Conservation (phyloP, 2,329 filamentous ascomycete species). For the Cercospora nicotianae region DNA sequence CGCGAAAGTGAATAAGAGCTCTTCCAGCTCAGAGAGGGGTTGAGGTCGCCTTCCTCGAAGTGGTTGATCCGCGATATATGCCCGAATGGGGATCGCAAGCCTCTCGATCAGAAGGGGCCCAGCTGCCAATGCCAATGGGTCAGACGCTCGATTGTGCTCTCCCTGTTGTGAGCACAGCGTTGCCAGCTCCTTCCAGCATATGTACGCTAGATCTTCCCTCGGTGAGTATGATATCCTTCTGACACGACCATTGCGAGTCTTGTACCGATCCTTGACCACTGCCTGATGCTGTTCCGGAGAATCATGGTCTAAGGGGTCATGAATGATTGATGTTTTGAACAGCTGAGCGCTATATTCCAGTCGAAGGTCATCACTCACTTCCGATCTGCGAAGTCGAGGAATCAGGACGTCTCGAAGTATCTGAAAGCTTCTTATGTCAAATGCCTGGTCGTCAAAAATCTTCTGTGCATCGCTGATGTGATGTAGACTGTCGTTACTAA, state of each 20-base stretch:
- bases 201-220: conserved; percentile 73
- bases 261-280: conserved; percentile 64
- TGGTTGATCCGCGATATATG: conserved; percentile 88
- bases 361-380: conserved; percentile 66
- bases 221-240: conserved; percentile 63
- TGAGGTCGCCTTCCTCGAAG: conserved; percentile 86
- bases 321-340: conserved; percentile 80
- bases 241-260: conserved; percentile 69
- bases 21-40: conserved; percentile 75
- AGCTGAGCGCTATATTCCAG: conserved; percentile 71
- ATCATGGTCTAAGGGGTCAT: conserved; percentile 60
- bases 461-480: conserved; percentile 28
- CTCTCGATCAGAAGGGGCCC: conserved; percentile 82
- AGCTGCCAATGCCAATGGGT: conserved; percentile 69
- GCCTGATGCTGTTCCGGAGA: conserved; percentile 51
- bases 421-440: conserved; percentile 75
- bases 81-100: conserved; percentile 74
- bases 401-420: conserved; percentile 71
- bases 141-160: conserved; percentile 43
- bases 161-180: conserved; percentile 33
- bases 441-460: conserved; percentile 69
- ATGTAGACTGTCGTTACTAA: conserved; percentile 40
- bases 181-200: conserved; percentile 73
- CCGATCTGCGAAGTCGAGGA: conserved; percentile 65
- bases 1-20: conserved; percentile 70